These are phyloP conservation scores for Xylaria polymorpha DNA, from an alignment of 2,329 filamentous ascomycete genomes.

Conservation along the genomic window DNA sequence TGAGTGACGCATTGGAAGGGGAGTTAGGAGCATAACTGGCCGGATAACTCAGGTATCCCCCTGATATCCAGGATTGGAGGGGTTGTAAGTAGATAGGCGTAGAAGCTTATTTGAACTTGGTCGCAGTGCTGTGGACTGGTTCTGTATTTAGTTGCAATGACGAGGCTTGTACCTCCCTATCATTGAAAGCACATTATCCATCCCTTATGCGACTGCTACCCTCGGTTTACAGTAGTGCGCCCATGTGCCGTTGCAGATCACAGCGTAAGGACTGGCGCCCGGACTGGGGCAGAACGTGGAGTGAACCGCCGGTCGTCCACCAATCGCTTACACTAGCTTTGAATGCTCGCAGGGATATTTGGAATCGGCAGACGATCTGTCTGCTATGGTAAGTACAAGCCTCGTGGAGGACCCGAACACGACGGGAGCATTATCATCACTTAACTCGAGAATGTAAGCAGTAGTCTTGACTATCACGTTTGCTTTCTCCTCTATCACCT, in stretches of 20 bases:
- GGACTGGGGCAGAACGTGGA: slow-evolving; percentile 7
- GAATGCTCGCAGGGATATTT: slow-evolving; percentile 29
- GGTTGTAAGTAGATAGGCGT: slow-evolving; percentile 18
- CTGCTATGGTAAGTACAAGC: no score
- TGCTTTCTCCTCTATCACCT: no score
- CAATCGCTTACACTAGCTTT: slow-evolving; percentile 28
- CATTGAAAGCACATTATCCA: slow-evolving; percentile 13
- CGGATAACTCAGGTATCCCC: slow-evolving; percentile 20
- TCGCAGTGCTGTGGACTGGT: slow-evolving; percentile 8
- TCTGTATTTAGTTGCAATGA: slow-evolving; percentile 31
- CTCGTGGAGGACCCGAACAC: slow-evolving; percentile 10
- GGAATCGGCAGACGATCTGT: slow-evolving; percentile 29
- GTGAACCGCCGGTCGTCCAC: slow-evolving; percentile 13
- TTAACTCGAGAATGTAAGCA: neutral
- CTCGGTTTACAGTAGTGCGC: slow-evolving; percentile 14
- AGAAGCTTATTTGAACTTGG: slow-evolving; percentile 19
- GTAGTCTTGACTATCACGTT: neutral
- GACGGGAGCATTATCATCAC: neutral
- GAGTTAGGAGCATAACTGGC: slow-evolving; percentile 31
- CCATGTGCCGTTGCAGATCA: slow-evolving; percentile 21
- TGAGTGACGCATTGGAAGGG: slow-evolving; percentile 39
- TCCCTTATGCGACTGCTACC: slow-evolving; percentile 20
- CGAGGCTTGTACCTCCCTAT: slow-evolving; percentile 18
- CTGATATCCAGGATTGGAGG: slow-evolving; percentile 17
- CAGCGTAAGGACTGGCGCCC: slow-evolving; percentile 13